Base-by-base conservation (phyloP, 441 rosid species). In the Hura crepitans region DNA sequence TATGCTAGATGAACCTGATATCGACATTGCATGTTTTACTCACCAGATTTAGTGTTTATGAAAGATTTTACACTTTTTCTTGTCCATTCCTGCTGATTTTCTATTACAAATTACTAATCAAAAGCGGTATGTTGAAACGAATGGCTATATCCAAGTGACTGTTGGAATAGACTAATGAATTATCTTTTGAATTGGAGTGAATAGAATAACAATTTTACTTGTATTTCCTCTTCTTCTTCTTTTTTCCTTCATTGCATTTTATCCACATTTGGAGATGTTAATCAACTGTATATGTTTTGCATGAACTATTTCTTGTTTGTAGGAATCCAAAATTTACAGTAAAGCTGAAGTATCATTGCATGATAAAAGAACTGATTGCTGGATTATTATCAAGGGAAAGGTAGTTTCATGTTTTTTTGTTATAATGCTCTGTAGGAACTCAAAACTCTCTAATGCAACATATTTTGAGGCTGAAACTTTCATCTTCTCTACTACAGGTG, bases 361-460 rank as follows among this genome's bases (percentile, higher is more conserved):
- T 77, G 80, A 90, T 78, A 92, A 83, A 80, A 88, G 93, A 82
- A 76, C 83, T 20, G 95, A 95, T 74, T 95, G 97, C 74, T 95
- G 99, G 99, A 79, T 90, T 62, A 89, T 95, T 74, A 79, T 92
- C 77, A 92, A 89, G 82, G 87, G 84, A 75, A 92, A 79, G 91
- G 96, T 88, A 69, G 53, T n/a, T 56, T 27, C 51, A 35, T n/a
- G 6, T 18, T 7, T 33, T 64, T 71, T 18, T 66, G 62, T 55
- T 68, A 69, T 47, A 53, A 43, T 73, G 50, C 47, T 69, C 22
- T 62, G 28, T 68, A 62, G 43, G 57, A 65, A 23, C 42, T 35
- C 13, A 27, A 57, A 59, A 42, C 47, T 67, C 2, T 17, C 28
- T 66, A 10, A 27, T 47, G n/a, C 37, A 31, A 27, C 51, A 39